A percentile compares a stretch with the other conserved stretches of the same genome.
Evolutionary conservation across 2,329 filamentous ascomycete species (phyloP).

Genomic region (Emergomyces orientalis): DNA sequence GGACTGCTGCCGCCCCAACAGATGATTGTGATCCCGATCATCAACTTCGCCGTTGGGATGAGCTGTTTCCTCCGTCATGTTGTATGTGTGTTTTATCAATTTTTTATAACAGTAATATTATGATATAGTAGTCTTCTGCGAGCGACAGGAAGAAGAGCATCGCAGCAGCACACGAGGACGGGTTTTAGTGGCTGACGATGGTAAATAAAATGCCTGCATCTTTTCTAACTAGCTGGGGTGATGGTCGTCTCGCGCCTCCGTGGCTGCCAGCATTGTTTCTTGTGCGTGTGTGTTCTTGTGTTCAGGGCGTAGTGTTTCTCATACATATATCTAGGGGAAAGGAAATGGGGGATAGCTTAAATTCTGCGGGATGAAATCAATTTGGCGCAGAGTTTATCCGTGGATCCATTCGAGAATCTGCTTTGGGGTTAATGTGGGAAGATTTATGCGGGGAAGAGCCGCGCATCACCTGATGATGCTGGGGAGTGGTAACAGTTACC

Average conservation of each 20-base stretch:
- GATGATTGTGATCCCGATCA: not conserved
- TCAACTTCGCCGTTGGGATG: not conserved
- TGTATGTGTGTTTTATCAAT: not conserved
- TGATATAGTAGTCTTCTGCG: not conserved
- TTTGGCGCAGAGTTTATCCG: too few relatives aligned
- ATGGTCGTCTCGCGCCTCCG: not conserved
- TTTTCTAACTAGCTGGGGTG: not conserved
- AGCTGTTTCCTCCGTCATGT: not conserved
- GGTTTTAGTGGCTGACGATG: not conserved
- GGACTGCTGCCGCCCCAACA: not conserved
- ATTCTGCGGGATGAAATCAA: not conserved
- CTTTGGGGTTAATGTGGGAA: not conserved
- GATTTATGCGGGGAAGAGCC: not conserved
- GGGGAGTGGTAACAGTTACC: not conserved
- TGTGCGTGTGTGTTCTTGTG: not conserved
- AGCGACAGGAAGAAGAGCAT: not conserved
- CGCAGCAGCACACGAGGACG: not conserved
- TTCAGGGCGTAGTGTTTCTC: too few relatives aligned
- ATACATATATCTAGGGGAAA: too few relatives aligned
- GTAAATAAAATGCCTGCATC: not conserved
- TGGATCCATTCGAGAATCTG: too few relatives aligned
- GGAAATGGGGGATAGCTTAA: too few relatives aligned
- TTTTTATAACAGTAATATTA: not conserved
- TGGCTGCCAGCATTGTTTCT: not conserved
- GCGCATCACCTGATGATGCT: not conserved